A percentile compares a stretch with the other conserved stretches of the same genome.
phyloP scores from a whole-genome alignment of 2,329 filamentous ascomycete species.

The Colletotrichum lindemuthianum region DNA sequence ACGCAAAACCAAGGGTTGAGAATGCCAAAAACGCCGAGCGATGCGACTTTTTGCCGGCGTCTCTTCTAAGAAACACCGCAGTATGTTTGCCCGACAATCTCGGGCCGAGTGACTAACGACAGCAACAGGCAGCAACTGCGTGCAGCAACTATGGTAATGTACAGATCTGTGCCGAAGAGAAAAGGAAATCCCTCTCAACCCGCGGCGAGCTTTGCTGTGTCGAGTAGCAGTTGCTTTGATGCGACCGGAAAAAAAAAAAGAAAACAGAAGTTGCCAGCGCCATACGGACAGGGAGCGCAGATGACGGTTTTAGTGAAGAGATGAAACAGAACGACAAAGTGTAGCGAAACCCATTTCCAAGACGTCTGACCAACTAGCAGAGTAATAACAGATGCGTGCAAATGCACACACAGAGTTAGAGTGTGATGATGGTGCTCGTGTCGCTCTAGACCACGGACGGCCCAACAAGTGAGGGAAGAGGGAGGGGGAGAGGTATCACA shows the following conservation, averaged over 20 bases:
- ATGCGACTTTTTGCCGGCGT: constrained; percentile 38
- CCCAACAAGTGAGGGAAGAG: constrained; percentile 31
- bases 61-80: constrained; percentile 35
- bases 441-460: constrained; percentile 32
- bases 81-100: constrained; percentile 29
- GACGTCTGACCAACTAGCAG: constrained; percentile 36
- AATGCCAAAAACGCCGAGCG: constrained; percentile 36
- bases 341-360: constrained; percentile 46
- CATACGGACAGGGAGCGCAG: constrained; percentile 33
- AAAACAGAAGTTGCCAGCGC: constrained; percentile 24
- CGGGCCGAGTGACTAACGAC: constrained; percentile 36
- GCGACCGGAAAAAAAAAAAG: constrained; percentile 45
- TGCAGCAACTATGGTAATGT: constrained; percentile 63
- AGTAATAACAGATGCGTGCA: constrained; percentile 30
- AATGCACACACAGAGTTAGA: constrained; percentile 34
- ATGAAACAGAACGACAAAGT: constrained; percentile 38
- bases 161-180: constrained; percentile 58
- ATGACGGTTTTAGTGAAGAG: neutral
- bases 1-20: constrained; percentile 33
- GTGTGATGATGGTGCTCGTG: constrained; percentile 34
- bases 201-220: constrained; percentile 48
- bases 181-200: constrained; percentile 50
- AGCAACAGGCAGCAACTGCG: constrained; percentile 53
- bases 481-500: constrained; percentile 47
- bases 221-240: constrained; percentile 45